Percentiles rank a stretch among this genome's conserved stretches.
Conservation (phyloP, 306 rosid genomes). For the Quercus rubra region DNA sequence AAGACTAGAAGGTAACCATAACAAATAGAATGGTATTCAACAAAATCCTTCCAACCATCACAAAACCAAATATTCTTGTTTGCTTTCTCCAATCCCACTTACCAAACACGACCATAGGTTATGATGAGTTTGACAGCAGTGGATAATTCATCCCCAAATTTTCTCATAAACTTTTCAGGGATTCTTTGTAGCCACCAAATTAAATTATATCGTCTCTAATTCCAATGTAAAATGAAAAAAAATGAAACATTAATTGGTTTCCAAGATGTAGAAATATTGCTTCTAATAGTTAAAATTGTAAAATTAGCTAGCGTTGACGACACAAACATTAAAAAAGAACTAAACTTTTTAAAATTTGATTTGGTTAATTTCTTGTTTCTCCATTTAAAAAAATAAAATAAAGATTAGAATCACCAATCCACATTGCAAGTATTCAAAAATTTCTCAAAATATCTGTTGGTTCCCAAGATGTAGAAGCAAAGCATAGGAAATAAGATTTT, state of each 20-base stretch:
- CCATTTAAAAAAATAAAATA: no score
- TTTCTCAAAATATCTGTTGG: no score
- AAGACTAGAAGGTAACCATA: slow-evolving; percentile 18
- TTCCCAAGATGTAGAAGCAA: no score
- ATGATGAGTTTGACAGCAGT: background rate
- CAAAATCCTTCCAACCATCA: slow-evolving; percentile 14
- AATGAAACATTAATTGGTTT: no score
- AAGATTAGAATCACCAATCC: no score
- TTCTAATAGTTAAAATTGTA: background rate
- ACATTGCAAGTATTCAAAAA: no score
- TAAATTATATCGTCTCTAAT: background rate
- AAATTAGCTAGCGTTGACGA: background rate
- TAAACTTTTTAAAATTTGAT: no score
- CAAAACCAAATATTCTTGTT: slow-evolving; percentile 2
- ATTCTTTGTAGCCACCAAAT: slow-evolving; percentile 2
- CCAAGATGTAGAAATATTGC: background rate
- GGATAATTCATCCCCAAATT: slow-evolving; percentile 9
- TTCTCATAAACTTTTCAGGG: background rate
- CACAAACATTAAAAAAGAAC: no score
- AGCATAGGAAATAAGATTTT: no score
- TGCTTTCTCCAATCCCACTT: slow-evolving; percentile 15
- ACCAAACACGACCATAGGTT: slow-evolving; percentile 21
- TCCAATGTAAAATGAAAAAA: no score
- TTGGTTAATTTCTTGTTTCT: background rate
- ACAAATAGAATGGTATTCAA: slow-evolving; percentile 8